phyloP scores from a whole-genome alignment of 2,329 filamentous ascomycete species.

The Neonectria punicea region DNA sequence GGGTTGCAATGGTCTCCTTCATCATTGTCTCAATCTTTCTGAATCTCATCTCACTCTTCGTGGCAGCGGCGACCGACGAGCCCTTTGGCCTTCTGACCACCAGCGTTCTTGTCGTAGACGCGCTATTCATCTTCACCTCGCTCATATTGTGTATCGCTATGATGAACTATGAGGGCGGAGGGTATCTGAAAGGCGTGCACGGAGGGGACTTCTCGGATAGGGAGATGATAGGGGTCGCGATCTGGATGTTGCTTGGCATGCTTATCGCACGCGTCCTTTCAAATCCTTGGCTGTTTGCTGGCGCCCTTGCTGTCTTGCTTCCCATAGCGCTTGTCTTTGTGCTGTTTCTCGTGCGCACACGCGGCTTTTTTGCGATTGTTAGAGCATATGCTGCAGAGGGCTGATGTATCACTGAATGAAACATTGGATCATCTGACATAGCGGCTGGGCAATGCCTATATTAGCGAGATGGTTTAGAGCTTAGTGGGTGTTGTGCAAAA shows the following conservation, averaged over 20 bases:
- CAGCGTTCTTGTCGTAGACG: conserved; percentile 18
- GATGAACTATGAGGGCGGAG: conserved; percentile 37
- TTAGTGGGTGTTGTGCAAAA: not conserved
- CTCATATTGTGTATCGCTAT: conserved; percentile 30
- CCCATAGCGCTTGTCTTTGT: conserved; percentile 17
- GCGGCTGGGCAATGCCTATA: not conserved
- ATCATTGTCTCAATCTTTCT: conserved; percentile 29
- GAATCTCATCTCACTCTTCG: conserved; percentile 23
- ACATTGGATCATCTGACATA: not conserved
- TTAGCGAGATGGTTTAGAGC: not conserved
- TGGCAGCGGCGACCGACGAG: conserved; percentile 1
- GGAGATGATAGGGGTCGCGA: conserved; percentile 31
- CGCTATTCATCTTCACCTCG: conserved; percentile 29
- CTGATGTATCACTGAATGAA: not conserved
- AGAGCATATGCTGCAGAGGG: not conserved
- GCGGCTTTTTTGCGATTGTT: conserved; percentile 33
- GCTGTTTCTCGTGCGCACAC: conserved; percentile 23
- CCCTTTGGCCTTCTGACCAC: not conserved
- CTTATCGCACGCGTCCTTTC: conserved; percentile 25
- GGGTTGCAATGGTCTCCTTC: conserved; percentile 25
- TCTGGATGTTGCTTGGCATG: conserved; percentile 34
- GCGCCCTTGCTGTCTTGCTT: conserved; percentile 9
- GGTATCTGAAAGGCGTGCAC: conserved; percentile 15
- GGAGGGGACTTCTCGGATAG: conserved; percentile 28
- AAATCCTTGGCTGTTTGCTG: conserved; percentile 11